phyloP scores from a whole-genome alignment of 768 basidiomycete genomes.

The Phlebiopsis gigantea region DNA sequence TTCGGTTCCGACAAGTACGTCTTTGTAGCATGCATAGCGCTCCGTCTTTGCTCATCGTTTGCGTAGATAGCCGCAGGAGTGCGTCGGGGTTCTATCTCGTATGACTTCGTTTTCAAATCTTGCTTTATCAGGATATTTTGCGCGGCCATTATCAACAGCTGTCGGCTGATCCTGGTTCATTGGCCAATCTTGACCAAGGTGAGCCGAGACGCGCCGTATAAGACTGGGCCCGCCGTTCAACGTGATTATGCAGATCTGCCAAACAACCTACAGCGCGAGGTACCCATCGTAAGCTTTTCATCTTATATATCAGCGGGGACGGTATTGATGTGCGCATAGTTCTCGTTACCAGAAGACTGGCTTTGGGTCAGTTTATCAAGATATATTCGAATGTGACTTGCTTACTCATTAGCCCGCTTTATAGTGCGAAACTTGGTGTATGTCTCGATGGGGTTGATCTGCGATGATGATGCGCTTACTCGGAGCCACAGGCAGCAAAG shows the following conservation, averaged over 20 bases:
- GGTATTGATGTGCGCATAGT: conserved; percentile 36
- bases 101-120: neutral
- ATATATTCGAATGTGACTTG: neutral
- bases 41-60: neutral
- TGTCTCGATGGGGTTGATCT: too few species aligned
- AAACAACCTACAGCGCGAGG: conserved; percentile 87
- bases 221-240: neutral
- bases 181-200: conserved; percentile 96
- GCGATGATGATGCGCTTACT: neutral
- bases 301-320: neutral
- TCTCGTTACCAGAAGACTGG: conserved; percentile 90
- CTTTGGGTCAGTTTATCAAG: conserved; percentile 66
- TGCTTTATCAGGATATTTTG: conserved; percentile 68
- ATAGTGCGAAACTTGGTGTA: conserved; percentile 99
- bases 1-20: conserved; percentile 88
- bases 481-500: conserved; percentile 63
- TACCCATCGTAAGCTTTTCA: conserved; percentile 84
- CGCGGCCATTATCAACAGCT: conserved; percentile 90
- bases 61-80: conserved; percentile 56
- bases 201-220: neutral
- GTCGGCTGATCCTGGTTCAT: conserved; percentile 90
- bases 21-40: conserved; percentile 17
- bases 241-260: conserved; percentile 75
- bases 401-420: neutral
- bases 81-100: conserved; percentile 16